Conservation (phyloP, 176 grass and related monocot genomes). For the Carex scoparia region DNA sequence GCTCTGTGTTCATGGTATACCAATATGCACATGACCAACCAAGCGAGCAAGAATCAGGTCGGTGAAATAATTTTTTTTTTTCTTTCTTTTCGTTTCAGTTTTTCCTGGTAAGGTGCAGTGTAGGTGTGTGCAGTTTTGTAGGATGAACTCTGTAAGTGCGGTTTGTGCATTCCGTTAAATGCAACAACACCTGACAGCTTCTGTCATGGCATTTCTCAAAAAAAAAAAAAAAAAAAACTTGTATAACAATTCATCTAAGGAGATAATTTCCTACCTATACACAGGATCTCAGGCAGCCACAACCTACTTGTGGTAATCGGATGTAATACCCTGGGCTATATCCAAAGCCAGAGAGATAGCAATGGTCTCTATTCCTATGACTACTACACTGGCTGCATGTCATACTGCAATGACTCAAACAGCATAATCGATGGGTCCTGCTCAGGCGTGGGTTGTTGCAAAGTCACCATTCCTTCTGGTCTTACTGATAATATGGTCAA, state of each 20-base stretch:
- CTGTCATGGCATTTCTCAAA: too few species aligned
- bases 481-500: slow-evolving; percentile 34
- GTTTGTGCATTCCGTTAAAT: too few species aligned
- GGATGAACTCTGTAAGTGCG: too few species aligned
- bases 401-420: not conserved
- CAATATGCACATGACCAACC: not conserved
- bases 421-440: slow-evolving; percentile 41
- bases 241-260: not conserved
- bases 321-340: slow-evolving; percentile 64
- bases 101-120: too few species aligned
- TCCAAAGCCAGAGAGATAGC: slow-evolving; percentile 17
- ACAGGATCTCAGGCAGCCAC: slow-evolving; percentile 42
- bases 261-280: not conserved
- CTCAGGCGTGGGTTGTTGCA: slow-evolving; percentile 72
- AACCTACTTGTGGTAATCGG: slow-evolving; percentile 74
- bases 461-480: slow-evolving; percentile 35
- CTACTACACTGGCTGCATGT: slow-evolving; percentile 36
- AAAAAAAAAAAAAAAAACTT: not conserved
- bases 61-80: not conserved
- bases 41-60: not conserved
- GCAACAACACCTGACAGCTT: too few species aligned
- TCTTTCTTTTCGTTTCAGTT: too few species aligned
- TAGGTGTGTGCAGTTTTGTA: too few species aligned
- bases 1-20: not conserved
- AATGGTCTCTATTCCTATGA: slow-evolving; percentile 29